These are phyloP conservation scores for Rhododendron vialii DNA, from an alignment of 148 eudicot species.

Conservation along the genomic window DNA sequence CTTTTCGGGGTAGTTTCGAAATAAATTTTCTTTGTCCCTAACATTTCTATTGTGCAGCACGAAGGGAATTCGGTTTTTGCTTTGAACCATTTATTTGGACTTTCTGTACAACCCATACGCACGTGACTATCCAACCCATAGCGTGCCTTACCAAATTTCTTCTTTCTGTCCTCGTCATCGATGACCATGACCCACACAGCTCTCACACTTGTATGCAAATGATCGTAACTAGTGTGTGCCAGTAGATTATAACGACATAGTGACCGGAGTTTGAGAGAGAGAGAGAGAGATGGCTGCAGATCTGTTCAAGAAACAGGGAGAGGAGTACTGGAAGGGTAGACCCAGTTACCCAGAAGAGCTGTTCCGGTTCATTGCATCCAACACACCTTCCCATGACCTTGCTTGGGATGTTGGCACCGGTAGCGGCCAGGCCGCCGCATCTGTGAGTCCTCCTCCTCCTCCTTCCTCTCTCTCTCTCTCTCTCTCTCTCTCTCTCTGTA, in stretches of 20 bases:
- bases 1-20: too few relatives aligned
- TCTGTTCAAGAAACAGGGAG: constrained; percentile 13
- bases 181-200: neutral
- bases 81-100: neutral
- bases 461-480: too few relatives aligned
- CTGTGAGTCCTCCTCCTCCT: constrained; percentile 29
- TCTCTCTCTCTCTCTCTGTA: too few relatives aligned
- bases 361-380: constrained; percentile 67
- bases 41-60: too few relatives aligned
- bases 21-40: too few relatives aligned
- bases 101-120: neutral
- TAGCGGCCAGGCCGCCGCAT: constrained; percentile 67
- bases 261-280: neutral
- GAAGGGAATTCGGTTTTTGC: neutral
- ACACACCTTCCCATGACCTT: constrained; percentile 42
- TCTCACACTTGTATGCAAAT: neutral
- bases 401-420: constrained; percentile 55
- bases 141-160: neutral
- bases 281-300: constrained; percentile 11
- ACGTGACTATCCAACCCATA: neutral
- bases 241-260: too few relatives aligned
- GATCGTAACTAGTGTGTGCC: too few relatives aligned
- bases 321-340: constrained; percentile 36
- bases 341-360: constrained; percentile 62
- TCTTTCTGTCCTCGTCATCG: neutral